Evolutionary conservation across 2,329 filamentous ascomycete genomes (phyloP), one percentile per base, ranked within the genome.

Genomic region (Colletotrichum tanaceti): DNA sequence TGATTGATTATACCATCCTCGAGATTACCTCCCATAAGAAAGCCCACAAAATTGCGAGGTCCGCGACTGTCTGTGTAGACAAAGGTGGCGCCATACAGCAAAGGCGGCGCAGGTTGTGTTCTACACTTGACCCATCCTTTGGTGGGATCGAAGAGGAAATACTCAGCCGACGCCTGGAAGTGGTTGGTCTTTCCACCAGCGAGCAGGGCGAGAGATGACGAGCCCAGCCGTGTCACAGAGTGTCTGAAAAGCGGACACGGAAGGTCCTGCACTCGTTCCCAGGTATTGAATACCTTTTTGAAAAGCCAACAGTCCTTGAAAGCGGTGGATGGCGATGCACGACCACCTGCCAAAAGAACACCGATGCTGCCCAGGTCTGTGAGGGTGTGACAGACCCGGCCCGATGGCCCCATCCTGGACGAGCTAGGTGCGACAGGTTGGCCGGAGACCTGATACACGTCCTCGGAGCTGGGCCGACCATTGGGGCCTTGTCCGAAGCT

Each of bases 241-340:
- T 98, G 95, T 59, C 95, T 86, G 78, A 92, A 97, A 28, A 94
- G 83, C 11, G 91, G 86, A n/a, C 82, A 74, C 0, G 91, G 90
- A n/a, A 97, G 82, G 73, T 88, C 85, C 67, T 90, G 83, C 16
- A 88, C 85, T 71, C 83, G 84, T 66, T 84, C 83, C 93, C 93
- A 97, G 16, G 74, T 77, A 50, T 77, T 78, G 2, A 74, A 71
- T 4, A 83, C 83, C 58, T 85, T 85, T 60, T 86, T 83, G 71
- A 90, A 88, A 1, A 94, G 73, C 93, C 93, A 98, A 73, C 91
- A 94, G 77, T 96, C 92, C 43, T 82, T 82, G 49, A 93, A 81
- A 1, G 89, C 89, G 38, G 84, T 85, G 14, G 89, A 84, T 5
- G 94, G 94, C 9, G 93, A 95, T n/a, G 86, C 84, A 68, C 94